Base-by-base conservation (phyloP, 345 rosid genomes). In the Anastatica hierochuntica region DNA sequence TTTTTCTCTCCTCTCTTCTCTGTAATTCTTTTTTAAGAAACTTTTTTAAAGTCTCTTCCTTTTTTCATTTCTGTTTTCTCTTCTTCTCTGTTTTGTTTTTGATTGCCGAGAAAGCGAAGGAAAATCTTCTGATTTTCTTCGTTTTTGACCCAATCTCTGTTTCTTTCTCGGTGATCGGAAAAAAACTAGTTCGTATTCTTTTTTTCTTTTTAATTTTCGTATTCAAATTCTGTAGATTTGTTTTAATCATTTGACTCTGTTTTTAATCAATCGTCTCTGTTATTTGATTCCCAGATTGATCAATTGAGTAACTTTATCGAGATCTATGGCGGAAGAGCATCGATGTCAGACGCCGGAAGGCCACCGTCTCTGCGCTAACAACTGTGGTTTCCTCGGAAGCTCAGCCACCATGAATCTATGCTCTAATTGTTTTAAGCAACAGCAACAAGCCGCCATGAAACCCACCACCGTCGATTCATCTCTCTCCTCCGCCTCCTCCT, bases 381-480 rank as follows among this genome's bases (percentile, higher is more conserved):
- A 74, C 64, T 77, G 82, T 26, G 82, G 79, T 10, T 74, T 77
- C 66, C 49, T 63, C 37, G 79, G 82, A 0, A 77, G 77, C 60
- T 62, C 79, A 7, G 66, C 77, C 11, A 77, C 76, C 46, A 74
- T 77, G 82, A 77, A 77, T 35, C 79, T 77, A 21, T 77, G 82
- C 29, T 72, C 82, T 6, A 72, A 77, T 26, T 77, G 70, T 15
- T 68, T 69, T 17, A 66, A 67, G 13, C 75, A 78, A 34, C 77
- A 69, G 17, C 79, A 74, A 27, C 49, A 61, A 40, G 66, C 75
- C 35, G 58, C 82, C 67, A 29, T 64, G 23, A 63, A 58, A 58
- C 27, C 66, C 23, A 65, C 79, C 52, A 70, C n/a, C n/a, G n/a
- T 74, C 54, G 72, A 68, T 45, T 63, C 79, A 8, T 60, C 79